Conservation (phyloP, 2,329 filamentous ascomycete species). For the Verticillium zaregamsianum region DNA sequence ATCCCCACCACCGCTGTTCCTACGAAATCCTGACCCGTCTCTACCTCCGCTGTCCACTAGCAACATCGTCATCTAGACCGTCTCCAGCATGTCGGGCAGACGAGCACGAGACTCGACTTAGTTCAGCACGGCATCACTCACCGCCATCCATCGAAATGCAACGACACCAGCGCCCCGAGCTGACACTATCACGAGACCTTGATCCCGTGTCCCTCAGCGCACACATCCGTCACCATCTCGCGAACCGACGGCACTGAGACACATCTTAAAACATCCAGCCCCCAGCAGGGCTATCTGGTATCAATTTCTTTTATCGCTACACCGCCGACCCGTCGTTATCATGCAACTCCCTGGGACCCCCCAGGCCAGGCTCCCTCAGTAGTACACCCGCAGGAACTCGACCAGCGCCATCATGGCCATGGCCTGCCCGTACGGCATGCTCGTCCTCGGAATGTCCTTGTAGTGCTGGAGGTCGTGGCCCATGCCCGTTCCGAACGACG, state of each 20-base stretch:
- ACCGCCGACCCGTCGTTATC: background rate
- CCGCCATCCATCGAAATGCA: background rate
- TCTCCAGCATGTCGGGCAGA: background rate
- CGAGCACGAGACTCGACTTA: no score
- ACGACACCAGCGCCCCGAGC: background rate
- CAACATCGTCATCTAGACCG: no score
- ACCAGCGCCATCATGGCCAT: slow-evolving; percentile 82
- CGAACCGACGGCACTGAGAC: background rate
- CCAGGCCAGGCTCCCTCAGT: background rate
- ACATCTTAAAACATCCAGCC: background rate
- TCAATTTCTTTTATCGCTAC: background rate
- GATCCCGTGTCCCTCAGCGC: background rate
- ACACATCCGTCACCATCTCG: background rate
- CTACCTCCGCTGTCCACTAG: no score
- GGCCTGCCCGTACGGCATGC: slow-evolving; percentile 81
- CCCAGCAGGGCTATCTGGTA: background rate
- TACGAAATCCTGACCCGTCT: background rate
- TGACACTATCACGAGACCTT: background rate
- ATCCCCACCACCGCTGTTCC: background rate
- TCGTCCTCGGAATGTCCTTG: slow-evolving; percentile 69
- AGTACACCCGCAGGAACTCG: slow-evolving; percentile 59
- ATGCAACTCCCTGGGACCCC: no score
- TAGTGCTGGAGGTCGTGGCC: slow-evolving; percentile 71
- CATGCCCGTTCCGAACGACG: slow-evolving; percentile 78
- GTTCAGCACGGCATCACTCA: background rate